phyloP scores from a whole-genome alignment of 2,329 filamentous ascomycete genomes.

The Intubia oerlemansii region DNA sequence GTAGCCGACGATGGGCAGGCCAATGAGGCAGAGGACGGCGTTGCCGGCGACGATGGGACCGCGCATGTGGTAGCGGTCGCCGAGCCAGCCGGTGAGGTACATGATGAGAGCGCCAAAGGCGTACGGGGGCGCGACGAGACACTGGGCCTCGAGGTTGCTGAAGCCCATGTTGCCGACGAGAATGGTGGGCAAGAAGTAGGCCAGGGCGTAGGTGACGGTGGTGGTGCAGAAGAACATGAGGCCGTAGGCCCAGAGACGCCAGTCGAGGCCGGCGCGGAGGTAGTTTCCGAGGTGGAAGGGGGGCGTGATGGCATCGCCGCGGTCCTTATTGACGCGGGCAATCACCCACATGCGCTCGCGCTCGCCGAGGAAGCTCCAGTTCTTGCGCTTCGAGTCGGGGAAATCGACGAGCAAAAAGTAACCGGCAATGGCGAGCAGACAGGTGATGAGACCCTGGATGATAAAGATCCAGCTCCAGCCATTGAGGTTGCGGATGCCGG shows the following conservation, averaged over 20 bases:
- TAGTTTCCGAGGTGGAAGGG: slow-evolving; percentile 27
- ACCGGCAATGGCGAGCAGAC: slow-evolving; percentile 31
- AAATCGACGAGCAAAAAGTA: slow-evolving; percentile 49
- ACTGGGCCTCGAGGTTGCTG: slow-evolving; percentile 20
- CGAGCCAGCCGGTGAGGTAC: slow-evolving; percentile 2
- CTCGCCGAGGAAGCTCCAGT: slow-evolving; percentile 10
- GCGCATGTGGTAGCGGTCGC: slow-evolving; percentile 25
- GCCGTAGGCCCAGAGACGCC: slow-evolving; percentile 40
- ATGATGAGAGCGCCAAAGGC: slow-evolving; percentile 10
- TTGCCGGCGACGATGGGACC: slow-evolving; percentile 47
- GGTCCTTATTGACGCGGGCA: slow-evolving; percentile 14
- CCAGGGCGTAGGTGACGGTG: slow-evolving; percentile 52
- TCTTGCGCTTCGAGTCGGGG: slow-evolving; percentile 30
- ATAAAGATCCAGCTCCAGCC: slow-evolving; percentile 55
- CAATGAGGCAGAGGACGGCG: slow-evolving; percentile 11
- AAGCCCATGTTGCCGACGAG: slow-evolving; percentile 43
- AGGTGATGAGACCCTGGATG: slow-evolving; percentile 44
- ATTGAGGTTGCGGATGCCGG: slow-evolving; percentile 20
- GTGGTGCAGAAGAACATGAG: slow-evolving; percentile 44
- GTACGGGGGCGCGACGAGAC: slow-evolving; percentile 6
- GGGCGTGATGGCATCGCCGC: slow-evolving; percentile 13
- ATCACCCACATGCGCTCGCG: slow-evolving; percentile 6
- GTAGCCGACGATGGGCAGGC: neutral
- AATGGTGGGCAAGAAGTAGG: slow-evolving; percentile 63
- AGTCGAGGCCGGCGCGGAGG: slow-evolving; percentile 24